A percentile compares a stretch with the other conserved stretches of the same genome.
phyloP scores from a whole-genome alignment of 169 alveolate species.

The Babesia gibsoni region DNA sequence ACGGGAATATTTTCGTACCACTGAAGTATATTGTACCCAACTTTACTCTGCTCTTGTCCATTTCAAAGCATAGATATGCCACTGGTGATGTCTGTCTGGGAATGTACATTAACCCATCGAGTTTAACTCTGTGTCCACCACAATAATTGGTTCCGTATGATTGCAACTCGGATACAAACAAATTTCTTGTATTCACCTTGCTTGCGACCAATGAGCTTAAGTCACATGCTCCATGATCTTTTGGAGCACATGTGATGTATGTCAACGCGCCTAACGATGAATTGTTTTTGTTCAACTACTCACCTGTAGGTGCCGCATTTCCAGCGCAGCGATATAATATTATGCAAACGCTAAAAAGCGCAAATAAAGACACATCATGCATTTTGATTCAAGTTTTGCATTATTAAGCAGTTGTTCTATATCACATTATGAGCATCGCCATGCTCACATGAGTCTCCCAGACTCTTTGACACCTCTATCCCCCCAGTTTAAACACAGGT shows the following conservation, averaged over 20 bases:
- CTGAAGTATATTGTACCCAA: slow-evolving; percentile 12
- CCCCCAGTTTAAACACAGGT: slow-evolving; percentile 8
- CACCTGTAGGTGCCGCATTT: too few species aligned
- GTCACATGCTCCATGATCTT: slow-evolving; percentile 30
- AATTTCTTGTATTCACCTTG: background rate
- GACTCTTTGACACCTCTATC: slow-evolving; percentile 32
- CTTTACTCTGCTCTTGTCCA: background rate
- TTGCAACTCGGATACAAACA: background rate
- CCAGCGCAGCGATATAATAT: too few species aligned
- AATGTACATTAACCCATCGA: background rate
- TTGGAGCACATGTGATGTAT: background rate
- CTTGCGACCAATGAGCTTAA: background rate
- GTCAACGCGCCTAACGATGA: background rate
- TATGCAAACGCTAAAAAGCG: background rate
- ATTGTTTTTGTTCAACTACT: too few species aligned
- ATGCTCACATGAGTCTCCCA: slow-evolving; percentile 14
- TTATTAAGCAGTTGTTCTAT: background rate
- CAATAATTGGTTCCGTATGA: background rate
- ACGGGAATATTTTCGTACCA: background rate
- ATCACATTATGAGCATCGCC: background rate
- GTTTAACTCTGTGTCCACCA: background rate
- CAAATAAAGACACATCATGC: background rate
- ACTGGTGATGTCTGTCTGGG: background rate
- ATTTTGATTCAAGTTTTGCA: background rate
- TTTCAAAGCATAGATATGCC: background rate